Conservation (phyloP, 805 yeast genomes). For the Candida suzukii region DNA sequence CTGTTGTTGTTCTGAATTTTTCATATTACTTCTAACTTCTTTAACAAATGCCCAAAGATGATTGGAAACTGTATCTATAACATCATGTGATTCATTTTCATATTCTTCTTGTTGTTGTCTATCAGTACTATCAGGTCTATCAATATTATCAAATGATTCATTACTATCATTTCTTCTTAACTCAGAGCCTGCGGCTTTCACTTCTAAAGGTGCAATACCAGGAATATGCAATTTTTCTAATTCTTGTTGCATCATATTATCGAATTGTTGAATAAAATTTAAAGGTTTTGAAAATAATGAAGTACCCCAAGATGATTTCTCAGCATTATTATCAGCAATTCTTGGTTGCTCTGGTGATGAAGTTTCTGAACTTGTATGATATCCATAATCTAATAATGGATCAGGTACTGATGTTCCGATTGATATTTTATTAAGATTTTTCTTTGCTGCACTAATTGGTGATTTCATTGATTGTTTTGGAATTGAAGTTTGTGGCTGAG, state of each 20-base stretch:
- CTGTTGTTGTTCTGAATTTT: not conserved
- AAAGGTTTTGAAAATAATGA: slow-evolving; percentile 44
- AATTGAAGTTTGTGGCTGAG: too few relatives aligned
- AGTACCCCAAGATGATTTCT: not conserved
- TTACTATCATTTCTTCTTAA: slow-evolving; percentile 5
- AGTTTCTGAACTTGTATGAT: not conserved
- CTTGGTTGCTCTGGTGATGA: not conserved
- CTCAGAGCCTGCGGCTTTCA: not conserved
- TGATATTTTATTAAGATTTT: slow-evolving; percentile 4
- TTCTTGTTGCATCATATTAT: slow-evolving; percentile 57
- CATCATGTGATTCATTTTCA: slow-evolving; percentile 17
- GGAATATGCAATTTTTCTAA: slow-evolving; percentile 45
- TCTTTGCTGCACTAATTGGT: slow-evolving; percentile 11
- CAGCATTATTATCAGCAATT: not conserved
- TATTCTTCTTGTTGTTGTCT: slow-evolving; percentile 19
- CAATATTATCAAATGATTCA: slow-evolving; percentile 10
- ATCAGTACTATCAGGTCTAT: slow-evolving; percentile 14
- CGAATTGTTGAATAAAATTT: slow-evolving; percentile 58
- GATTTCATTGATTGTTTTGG: slow-evolving; percentile 9
- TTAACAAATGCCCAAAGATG: slow-evolving; percentile 46
- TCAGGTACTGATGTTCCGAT: slow-evolving; percentile 10
- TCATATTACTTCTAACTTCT: slow-evolving; percentile 33
- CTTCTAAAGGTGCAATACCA: slow-evolving; percentile 14
- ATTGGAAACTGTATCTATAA: slow-evolving; percentile 30
- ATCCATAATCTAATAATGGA: slow-evolving; percentile 15